A percentile compares a stretch with the other conserved stretches of the same genome.
Evolutionary conservation across 805 yeast genomes (phyloP).

Genomic region (Kuraishia capsulata): DNA sequence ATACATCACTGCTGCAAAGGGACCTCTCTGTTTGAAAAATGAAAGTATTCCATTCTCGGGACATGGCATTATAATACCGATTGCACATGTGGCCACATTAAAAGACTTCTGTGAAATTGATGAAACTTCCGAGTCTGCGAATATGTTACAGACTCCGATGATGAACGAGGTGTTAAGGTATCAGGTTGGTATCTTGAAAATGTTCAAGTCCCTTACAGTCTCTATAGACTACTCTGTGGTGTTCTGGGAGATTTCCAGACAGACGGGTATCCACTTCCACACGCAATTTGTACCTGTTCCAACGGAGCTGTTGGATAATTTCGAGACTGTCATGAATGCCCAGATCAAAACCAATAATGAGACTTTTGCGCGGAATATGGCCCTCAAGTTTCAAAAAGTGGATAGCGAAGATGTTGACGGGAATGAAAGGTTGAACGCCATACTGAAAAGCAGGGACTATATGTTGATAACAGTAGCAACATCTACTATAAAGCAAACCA

Average conservation of each 20-base stretch:
- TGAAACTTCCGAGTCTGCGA: conserved; percentile 12
- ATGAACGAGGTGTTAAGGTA: conserved; percentile 37
- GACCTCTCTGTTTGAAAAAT: conserved; percentile 59
- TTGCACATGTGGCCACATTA: conserved; percentile 54
- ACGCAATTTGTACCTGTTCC: conserved; percentile 71
- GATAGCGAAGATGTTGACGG: conserved; percentile 16
- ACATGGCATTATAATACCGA: conserved; percentile 73
- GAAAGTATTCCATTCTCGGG: conserved; percentile 53
- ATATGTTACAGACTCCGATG: conserved; percentile 18
- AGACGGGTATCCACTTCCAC: conserved; percentile 64
- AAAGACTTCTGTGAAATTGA: conserved; percentile 15
- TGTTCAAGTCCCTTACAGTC: conserved; percentile 28
- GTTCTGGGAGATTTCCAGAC: conserved; percentile 61
- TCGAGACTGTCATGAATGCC: conserved; percentile 36
- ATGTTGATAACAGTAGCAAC: conserved; percentile 21
- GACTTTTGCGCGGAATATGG: conserved; percentile 30
- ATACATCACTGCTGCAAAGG: conserved; percentile 76
- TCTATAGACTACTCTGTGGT: conserved; percentile 40
- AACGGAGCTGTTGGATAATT: conserved; percentile 27
- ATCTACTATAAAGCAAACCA: conserved; percentile 9
- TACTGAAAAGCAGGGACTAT: conserved; percentile 25
- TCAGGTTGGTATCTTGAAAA: conserved; percentile 36
- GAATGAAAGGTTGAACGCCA: conserved; percentile 11
- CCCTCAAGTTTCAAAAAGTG: conserved; percentile 30
- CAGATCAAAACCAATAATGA: conserved; percentile 37